A percentile compares a stretch with the other conserved stretches of the same genome.
Evolutionary conservation across 2,329 filamentous ascomycete genomes (phyloP).

Genomic region (Aspergillus ustus): DNA sequence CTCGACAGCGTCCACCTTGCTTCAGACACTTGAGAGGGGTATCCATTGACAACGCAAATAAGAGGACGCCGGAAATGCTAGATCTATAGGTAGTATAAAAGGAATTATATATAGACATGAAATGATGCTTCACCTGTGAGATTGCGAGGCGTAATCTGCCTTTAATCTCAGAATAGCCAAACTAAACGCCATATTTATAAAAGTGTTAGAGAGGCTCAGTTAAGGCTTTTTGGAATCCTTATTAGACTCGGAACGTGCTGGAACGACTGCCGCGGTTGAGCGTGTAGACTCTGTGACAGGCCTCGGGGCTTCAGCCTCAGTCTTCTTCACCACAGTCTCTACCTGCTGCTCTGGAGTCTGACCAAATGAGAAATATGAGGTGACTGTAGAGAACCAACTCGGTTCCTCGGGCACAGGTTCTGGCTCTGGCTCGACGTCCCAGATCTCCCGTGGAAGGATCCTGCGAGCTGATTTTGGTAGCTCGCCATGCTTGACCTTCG

Average conservation of each 20-base stretch:
- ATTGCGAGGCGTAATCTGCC: not conserved
- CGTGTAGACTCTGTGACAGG: not conserved
- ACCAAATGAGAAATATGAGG: conserved; percentile 38
- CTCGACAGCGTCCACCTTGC: not conserved
- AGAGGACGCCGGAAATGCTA: conserved; percentile 4
- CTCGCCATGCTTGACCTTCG: conserved; percentile 44
- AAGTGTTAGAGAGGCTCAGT: not conserved
- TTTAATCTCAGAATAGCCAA: not conserved
- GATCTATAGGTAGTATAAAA: conserved; percentile 12
- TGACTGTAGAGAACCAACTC: conserved; percentile 40
- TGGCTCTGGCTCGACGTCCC: conserved; percentile 39
- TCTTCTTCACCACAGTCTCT: conserved; percentile 17
- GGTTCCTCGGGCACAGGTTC: conserved; percentile 31
- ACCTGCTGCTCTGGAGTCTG: conserved; percentile 22
- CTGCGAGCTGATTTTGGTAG: conserved; percentile 32
- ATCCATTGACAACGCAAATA: conserved; percentile 9
- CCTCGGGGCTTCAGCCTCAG: conserved; percentile 5
- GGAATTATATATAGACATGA: not conserved
- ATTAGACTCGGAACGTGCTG: not conserved
- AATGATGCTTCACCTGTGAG: no score
- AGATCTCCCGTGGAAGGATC: conserved; percentile 48
- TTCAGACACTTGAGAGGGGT: conserved; percentile 14
- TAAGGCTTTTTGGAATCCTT: conserved; percentile 13
- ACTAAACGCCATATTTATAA: not conserved
- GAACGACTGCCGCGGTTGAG: not conserved